These are phyloP conservation scores for Stevia rebaudiana DNA, from an alignment of 140 eudicot genomes.

Conservation along the genomic window DNA sequence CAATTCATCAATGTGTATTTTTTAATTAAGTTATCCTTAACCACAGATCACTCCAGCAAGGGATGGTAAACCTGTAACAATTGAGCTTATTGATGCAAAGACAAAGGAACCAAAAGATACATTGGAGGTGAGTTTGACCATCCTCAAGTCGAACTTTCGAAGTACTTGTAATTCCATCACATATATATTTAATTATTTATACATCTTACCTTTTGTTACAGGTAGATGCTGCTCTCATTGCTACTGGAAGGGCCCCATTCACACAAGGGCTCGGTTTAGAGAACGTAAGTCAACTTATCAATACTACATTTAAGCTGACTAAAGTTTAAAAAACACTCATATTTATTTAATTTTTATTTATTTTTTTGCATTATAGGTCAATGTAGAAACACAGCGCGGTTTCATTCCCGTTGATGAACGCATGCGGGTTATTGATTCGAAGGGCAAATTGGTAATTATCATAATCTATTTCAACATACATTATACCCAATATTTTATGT, in stretches of 20 bases:
- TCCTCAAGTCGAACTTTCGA: conserved; percentile 5
- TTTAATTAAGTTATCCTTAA: not conserved
- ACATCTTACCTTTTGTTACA: conserved; percentile 24
- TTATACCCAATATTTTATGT: not conserved
- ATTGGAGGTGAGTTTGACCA: conserved; percentile 57
- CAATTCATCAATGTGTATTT: not conserved
- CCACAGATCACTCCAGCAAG: conserved; percentile 93
- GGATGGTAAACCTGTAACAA: conserved; percentile 88
- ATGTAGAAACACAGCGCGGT: conserved; percentile 95
- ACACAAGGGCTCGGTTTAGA: conserved; percentile 95
- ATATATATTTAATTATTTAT: not conserved
- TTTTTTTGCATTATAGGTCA: conserved; percentile 51
- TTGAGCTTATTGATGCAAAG: conserved; percentile 94
- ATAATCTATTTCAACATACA: not conserved
- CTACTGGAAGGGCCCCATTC: conserved; percentile 96
- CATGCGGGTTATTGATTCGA: conserved; percentile 86
- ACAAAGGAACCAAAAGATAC: conserved; percentile 88
- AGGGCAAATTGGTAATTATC: conserved; percentile 62
- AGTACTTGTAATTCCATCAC: not conserved
- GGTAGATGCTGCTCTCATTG: conserved; percentile 99
- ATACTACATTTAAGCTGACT: conserved; percentile 2
- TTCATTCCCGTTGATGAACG: conserved; percentile 94
- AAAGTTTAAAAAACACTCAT: not conserved
- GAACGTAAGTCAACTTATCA: conserved; percentile 44
- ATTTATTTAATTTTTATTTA: not conserved